Evolutionary conservation across 176 grass and related monocot genomes (phyloP).

Genomic region (Ensete ventricosum): DNA sequence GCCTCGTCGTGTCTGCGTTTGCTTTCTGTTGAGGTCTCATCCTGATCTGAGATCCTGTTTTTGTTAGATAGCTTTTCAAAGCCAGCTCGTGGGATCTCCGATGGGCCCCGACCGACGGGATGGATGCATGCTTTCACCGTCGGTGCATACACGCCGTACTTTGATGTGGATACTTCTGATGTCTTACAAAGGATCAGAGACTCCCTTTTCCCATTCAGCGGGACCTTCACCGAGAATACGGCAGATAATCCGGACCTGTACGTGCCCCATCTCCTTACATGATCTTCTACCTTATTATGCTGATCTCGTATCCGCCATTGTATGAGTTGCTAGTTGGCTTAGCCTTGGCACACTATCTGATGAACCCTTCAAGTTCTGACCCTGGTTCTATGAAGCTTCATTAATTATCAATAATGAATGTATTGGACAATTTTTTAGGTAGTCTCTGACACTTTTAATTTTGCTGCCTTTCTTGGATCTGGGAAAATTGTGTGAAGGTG

Average conservation of each 20-base stretch:
- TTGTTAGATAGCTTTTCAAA: constrained; percentile 74
- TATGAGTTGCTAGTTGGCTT: too few species aligned
- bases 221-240: constrained; percentile 88
- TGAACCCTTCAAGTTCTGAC: too few species aligned
- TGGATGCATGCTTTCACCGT: constrained; percentile 88
- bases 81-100: constrained; percentile 25
- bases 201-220: constrained; percentile 83
- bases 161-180: constrained; percentile 81
- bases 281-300: neutral
- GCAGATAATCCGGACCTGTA: constrained; percentile 92
- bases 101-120: constrained; percentile 52
- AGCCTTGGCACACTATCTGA: too few species aligned
- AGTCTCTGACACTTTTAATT: too few species aligned
- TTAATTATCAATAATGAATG: too few species aligned
- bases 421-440: too few species aligned
- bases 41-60: neutral
- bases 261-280: constrained; percentile 6
- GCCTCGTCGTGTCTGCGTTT: neutral
- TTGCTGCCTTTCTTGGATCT: too few species aligned
- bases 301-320: neutral
- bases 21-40: constrained; percentile 24
- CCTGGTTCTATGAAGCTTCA: too few species aligned
- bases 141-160: constrained; percentile 79
- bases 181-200: constrained; percentile 90
- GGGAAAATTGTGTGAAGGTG: too few species aligned